Evolutionary conservation across 805 yeast species (phyloP).

Genomic region (Wickerhamomyces subpelliculosus): DNA sequence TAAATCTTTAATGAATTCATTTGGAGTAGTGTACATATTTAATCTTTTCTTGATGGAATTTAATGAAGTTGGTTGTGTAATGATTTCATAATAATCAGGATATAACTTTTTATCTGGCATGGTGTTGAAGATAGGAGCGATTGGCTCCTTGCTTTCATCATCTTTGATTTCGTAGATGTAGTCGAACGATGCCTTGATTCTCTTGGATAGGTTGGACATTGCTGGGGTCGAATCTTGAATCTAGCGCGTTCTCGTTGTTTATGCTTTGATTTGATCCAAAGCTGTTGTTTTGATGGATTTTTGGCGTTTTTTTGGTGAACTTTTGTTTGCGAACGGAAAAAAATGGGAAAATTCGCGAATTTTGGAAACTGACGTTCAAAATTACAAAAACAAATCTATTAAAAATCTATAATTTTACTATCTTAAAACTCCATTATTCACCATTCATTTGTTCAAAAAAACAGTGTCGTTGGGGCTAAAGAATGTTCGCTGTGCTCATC

Average conservation of each 20-base stretch:
- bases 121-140: conserved; percentile 55
- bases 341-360: too few relatives aligned
- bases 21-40: conserved; percentile 49
- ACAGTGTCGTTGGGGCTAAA: neutral
- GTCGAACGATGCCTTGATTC: conserved; percentile 25
- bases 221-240: neutral
- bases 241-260: neutral
- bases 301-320: neutral
- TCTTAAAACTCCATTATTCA: too few relatives aligned
- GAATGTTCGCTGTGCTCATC: neutral
- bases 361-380: too few relatives aligned
- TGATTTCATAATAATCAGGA: conserved; percentile 74
- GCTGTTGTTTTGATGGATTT: neutral
- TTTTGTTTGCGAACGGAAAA: neutral
- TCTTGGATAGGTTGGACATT: conserved; percentile 9
- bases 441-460: too few relatives aligned
- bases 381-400: too few relatives aligned
- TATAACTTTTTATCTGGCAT: conserved; percentile 64
- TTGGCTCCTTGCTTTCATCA: conserved; percentile 29
- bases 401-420: too few relatives aligned
- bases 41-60: conserved; percentile 60
- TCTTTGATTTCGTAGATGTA: conserved; percentile 35
- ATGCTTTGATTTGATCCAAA: neutral
- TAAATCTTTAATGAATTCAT: conserved; percentile 67
- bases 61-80: conserved; percentile 76